phyloP scores from a whole-genome alignment of 2,329 filamentous ascomycete genomes.

The Neopestalotiopsis rosae region DNA sequence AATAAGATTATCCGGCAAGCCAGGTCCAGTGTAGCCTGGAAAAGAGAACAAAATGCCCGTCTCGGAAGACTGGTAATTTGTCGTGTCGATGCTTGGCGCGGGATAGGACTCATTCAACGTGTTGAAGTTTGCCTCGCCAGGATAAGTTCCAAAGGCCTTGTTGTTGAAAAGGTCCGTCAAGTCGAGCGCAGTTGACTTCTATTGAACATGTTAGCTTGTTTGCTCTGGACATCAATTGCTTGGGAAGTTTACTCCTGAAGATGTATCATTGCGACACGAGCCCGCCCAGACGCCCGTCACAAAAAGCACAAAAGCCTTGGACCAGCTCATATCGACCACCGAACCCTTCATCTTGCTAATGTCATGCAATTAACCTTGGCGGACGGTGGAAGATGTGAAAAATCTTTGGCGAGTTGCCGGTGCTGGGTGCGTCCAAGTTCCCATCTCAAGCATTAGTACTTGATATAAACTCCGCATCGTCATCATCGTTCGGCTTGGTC shows the following conservation, averaged over 20 bases:
- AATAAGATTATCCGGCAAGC: constrained; percentile 47
- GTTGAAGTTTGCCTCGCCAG: constrained; percentile 53
- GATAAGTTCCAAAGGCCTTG: constrained; percentile 49
- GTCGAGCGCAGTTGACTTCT: constrained; percentile 36
- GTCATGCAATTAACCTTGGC: neutral
- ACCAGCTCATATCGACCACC: neutral
- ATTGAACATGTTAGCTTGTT: neutral
- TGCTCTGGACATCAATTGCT: neutral
- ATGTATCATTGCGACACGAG: neutral
- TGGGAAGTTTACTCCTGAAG: neutral
- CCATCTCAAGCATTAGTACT: neutral
- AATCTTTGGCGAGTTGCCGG: neutral
- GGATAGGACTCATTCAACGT: constrained; percentile 47
- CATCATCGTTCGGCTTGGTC: neutral
- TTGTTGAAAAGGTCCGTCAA: constrained; percentile 49
- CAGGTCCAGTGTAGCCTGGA: constrained; percentile 45
- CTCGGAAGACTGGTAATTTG: constrained; percentile 42
- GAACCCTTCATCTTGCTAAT: neutral
- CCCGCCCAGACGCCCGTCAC: neutral
- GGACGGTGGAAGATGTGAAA: neutral
- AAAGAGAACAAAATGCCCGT: constrained; percentile 49
- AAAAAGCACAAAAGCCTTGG: neutral
- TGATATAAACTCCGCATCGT: neutral
- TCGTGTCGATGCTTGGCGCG: constrained; percentile 32
- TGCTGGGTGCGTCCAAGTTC: neutral